phyloP scores from a whole-genome alignment of 164 flowering plant genomes.

The Taxillus chinensis region DNA sequence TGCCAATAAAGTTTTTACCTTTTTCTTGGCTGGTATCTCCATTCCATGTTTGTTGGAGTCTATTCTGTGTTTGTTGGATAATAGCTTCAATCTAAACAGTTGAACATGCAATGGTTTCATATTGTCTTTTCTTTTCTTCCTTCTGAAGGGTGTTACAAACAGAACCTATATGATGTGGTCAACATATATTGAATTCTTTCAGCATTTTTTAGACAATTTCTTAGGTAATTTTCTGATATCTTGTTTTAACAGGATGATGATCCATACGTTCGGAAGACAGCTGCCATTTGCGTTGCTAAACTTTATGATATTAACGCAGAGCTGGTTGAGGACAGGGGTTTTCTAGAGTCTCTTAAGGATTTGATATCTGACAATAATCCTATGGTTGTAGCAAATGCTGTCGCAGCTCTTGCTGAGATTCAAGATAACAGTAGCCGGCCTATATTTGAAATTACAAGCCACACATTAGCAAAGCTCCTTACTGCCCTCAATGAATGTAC shows the following conservation, averaged over 20 bases:
- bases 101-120: too few species aligned
- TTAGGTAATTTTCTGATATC: background rate
- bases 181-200: too few species aligned
- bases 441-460: constrained; percentile 83
- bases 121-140: too few species aligned
- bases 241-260: constrained; percentile 80
- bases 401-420: constrained; percentile 97
- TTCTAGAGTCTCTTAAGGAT: constrained; percentile 89
- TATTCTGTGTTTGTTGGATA: too few species aligned
- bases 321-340: constrained; percentile 97
- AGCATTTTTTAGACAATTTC: too few species aligned
- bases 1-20: too few species aligned
- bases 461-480: constrained; percentile 85
- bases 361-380: constrained; percentile 98
- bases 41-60: too few species aligned
- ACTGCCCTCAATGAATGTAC: constrained; percentile 98
- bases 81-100: too few species aligned
- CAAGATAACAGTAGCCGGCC: constrained; percentile 81
- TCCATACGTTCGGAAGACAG: constrained; percentile 99
- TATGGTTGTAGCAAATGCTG: constrained; percentile 99
- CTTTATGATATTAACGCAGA: constrained; percentile 98
- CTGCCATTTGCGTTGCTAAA: constrained; percentile 98
- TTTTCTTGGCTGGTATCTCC: too few species aligned
- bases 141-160: too few species aligned
- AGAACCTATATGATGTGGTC: too few species aligned